Percentiles rank a stretch among this genome's conserved stretches.
Evolutionary conservation across 2,329 filamentous ascomycete genomes (phyloP).

Genomic region (Calonectria leucothoes): DNA sequence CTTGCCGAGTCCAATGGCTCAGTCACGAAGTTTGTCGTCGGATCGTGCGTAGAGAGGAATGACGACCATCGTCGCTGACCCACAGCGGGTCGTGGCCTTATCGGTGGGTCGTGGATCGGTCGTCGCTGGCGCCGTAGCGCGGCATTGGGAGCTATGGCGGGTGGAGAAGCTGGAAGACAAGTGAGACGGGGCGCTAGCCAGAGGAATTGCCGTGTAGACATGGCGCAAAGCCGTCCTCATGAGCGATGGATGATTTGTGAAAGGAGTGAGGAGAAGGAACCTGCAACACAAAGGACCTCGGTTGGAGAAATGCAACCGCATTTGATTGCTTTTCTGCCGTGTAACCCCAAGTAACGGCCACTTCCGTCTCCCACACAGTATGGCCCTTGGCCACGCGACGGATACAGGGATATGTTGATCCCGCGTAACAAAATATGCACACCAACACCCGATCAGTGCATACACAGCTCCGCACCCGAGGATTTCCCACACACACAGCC

Average conservation of each 20-base stretch:
- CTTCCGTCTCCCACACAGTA: conserved; percentile 14
- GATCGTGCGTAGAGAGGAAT: conserved; percentile 27
- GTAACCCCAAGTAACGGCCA: conserved; percentile 35
- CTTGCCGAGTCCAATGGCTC: conserved; percentile 4
- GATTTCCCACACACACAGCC: conserved; percentile 37
- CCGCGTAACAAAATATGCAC: conserved; percentile 6
- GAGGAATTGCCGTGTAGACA: conserved; percentile 45
- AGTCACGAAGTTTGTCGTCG: conserved; percentile 8
- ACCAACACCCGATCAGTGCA: conserved; percentile 14
- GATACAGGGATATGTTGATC: conserved; percentile 30
- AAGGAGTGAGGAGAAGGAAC: conserved; percentile 13
- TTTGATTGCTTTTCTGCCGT: conserved; percentile 34
- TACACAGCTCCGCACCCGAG: conserved; percentile 31
- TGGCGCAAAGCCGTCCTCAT: conserved; percentile 31
- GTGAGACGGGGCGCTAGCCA: conserved; percentile 38
- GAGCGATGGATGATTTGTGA: neutral
- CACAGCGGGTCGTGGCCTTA: conserved; percentile 35
- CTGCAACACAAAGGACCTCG: conserved; percentile 6
- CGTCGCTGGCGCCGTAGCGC: conserved; percentile 34
- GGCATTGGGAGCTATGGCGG: neutral
- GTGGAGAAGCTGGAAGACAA: conserved; percentile 28
- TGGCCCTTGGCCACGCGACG: conserved; percentile 5
- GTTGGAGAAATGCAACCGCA: conserved; percentile 24
- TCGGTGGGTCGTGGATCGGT: conserved; percentile 38
- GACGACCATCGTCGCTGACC: conserved; percentile 42